A percentile compares a stretch with the other conserved stretches of the same genome.
Evolutionary conservation across 352 stramenopile genomes (phyloP).

Genomic region (Globisporangium megalacanthum): DNA sequence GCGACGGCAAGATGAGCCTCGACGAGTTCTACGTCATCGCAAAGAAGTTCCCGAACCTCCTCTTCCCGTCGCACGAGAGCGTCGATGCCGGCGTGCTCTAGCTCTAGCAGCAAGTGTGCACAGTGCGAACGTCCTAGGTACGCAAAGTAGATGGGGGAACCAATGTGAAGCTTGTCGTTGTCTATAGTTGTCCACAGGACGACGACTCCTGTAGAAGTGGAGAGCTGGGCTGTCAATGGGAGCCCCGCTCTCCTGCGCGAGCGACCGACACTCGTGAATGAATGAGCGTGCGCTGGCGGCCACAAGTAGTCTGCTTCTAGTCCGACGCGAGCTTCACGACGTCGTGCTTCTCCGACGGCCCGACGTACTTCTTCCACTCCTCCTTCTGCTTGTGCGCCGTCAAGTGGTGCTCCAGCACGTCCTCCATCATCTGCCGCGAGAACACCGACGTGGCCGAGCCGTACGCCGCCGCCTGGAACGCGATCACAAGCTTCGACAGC

Average conservation of each 20-base stretch:
- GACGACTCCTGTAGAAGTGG: too few species aligned
- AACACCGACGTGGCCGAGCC: slow-evolving; percentile 92
- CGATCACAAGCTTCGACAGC: slow-evolving; percentile 99
- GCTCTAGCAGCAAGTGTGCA: not conserved
- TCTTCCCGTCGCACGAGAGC: slow-evolving; percentile 68
- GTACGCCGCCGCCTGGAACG: slow-evolving; percentile 98
- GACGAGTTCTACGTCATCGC: slow-evolving; percentile 85
- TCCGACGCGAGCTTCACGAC: slow-evolving; percentile 50
- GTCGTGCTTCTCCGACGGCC: slow-evolving; percentile 43
- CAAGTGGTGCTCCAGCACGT: slow-evolving; percentile 93
- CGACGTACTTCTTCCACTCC: slow-evolving; percentile 86
- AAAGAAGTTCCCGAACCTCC: slow-evolving; percentile 89
- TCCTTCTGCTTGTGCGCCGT: slow-evolving; percentile 92
- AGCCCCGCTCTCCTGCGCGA: not conserved
- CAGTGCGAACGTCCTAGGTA: not conserved
- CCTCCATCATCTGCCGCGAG: slow-evolving; percentile 91
- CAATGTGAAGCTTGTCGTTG: too few species aligned
- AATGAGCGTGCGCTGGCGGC: not conserved
- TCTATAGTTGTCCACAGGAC: too few species aligned
- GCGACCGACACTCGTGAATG: not conserved
- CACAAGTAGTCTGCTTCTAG: slow-evolving; percentile 12
- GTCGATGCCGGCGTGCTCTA: slow-evolving; percentile 5
- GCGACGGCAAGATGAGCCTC: slow-evolving; percentile 68
- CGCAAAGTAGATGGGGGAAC: not conserved
- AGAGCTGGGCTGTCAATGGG: not conserved